A percentile compares a stretch with the other conserved stretches of the same genome.
phyloP scores from a whole-genome alignment of 441 rosid genomes.

The Populus tomentosa region DNA sequence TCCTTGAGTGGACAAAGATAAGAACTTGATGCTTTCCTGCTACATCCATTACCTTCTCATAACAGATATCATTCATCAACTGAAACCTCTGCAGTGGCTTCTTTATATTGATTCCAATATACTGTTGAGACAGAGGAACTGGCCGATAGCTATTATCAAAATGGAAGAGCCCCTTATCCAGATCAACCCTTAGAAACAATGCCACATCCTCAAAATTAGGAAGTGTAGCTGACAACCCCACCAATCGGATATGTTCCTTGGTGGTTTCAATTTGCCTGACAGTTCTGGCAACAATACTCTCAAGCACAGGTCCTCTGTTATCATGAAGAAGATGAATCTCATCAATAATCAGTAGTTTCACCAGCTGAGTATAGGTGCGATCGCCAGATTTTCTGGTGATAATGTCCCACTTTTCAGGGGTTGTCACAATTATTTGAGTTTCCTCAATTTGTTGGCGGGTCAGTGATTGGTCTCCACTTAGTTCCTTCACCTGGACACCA shows the following conservation, averaged over 20 bases:
- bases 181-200: constrained; percentile 69
- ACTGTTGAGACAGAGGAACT: constrained; percentile 83
- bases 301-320: constrained; percentile 95
- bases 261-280: constrained; percentile 91
- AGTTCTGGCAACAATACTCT: constrained; percentile 96
- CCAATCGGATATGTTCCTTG: constrained; percentile 85
- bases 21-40: constrained; percentile 97
- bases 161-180: constrained; percentile 66
- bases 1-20: constrained; percentile 94
- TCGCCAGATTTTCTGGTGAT: constrained; percentile 95
- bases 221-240: constrained; percentile 90
- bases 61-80: constrained; percentile 95
- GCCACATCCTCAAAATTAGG: constrained; percentile 96
- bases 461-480: constrained; percentile 89
- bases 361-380: constrained; percentile 91
- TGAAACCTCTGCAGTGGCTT: constrained; percentile 96
- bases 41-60: constrained; percentile 79
- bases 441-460: constrained; percentile 94
- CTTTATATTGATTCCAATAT: constrained; percentile 80
- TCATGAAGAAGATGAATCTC: constrained; percentile 98
- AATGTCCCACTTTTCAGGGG: constrained; percentile 99
- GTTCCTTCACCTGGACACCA: constrained; percentile 76
- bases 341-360: constrained; percentile 83
- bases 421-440: constrained; percentile 91
- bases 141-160: constrained; percentile 97